phyloP scores from a whole-genome alignment of 2,329 filamentous ascomycete genomes.

The Colletotrichum shisoi region DNA sequence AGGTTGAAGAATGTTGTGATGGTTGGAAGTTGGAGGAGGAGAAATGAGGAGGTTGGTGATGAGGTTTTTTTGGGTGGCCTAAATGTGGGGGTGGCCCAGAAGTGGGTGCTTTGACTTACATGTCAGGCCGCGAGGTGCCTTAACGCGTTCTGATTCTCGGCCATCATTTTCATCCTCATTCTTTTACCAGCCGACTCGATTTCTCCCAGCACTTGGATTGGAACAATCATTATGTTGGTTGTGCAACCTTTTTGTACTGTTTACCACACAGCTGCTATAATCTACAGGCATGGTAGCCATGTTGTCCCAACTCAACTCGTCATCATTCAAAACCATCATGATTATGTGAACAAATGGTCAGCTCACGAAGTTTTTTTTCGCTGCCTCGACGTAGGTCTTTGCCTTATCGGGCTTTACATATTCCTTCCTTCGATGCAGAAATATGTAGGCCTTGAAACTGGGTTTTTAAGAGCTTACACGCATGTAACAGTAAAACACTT shows the following conservation, averaged over 20 bases:
- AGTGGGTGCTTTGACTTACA: too few species aligned
- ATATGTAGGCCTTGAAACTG: background rate
- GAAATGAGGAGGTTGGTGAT: too few species aligned
- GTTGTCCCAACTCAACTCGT: background rate
- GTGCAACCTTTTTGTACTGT: background rate
- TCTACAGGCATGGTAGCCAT: background rate
- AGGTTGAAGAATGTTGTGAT: too few species aligned
- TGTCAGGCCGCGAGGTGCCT: too few species aligned
- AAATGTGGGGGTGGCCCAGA: too few species aligned
- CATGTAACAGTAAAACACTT: background rate
- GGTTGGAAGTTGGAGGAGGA: too few species aligned
- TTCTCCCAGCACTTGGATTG: background rate
- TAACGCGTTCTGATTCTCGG: background rate
- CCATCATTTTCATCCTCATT: background rate
- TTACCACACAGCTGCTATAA: background rate
- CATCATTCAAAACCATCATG: background rate
- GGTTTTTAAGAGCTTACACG: background rate
- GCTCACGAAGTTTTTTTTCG: background rate
- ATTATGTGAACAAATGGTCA: background rate
- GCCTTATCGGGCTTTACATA: background rate
- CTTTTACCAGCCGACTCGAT: background rate
- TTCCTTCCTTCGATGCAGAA: too few species aligned
- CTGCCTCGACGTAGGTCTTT: background rate
- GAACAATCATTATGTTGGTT: background rate
- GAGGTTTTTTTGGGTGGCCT: too few species aligned